A percentile compares a stretch with the other conserved stretches of the same genome.
phyloP scores from a whole-genome alignment of 305 asterid genomes.

The Fraxinus sp. region DNA sequence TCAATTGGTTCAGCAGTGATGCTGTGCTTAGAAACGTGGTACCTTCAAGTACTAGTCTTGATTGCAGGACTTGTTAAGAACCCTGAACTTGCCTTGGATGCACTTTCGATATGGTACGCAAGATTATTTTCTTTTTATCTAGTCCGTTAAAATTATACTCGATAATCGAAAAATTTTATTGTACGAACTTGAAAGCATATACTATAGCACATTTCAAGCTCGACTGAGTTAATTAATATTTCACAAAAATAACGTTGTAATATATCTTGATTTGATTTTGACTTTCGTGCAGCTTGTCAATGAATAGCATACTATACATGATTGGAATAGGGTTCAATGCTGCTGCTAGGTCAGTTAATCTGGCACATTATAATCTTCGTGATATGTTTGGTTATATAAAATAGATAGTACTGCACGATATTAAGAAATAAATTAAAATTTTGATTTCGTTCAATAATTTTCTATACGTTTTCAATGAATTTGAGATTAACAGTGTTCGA shows the following conservation, averaged over 20 bases:
- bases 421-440: not conserved
- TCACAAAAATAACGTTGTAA: not conserved
- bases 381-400: not conserved
- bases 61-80: slow-evolving; percentile 37
- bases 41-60: slow-evolving; percentile 39
- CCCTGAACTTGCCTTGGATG: slow-evolving; percentile 40
- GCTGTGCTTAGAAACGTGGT: slow-evolving; percentile 47
- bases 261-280: not conserved
- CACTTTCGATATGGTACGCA: slow-evolving; percentile 38
- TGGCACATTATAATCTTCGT: not conserved
- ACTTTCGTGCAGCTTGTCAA: slow-evolving; percentile 55
- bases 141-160: not conserved
- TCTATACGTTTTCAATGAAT: not conserved
- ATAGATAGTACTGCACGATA: not conserved
- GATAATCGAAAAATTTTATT: too few species aligned
- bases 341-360: slow-evolving; percentile 61
- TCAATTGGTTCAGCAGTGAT: slow-evolving; percentile 42
- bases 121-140: not conserved
- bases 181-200: not conserved
- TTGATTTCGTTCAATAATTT: not conserved
- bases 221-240: too few species aligned
- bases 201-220: not conserved
- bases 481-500: slow-evolving; percentile 53
- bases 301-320: slow-evolving; percentile 62
- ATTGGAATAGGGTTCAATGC: slow-evolving; percentile 81